These are phyloP conservation scores for Corymbia maculata DNA, from an alignment of 345 rosid species.

Conservation along the genomic window DNA sequence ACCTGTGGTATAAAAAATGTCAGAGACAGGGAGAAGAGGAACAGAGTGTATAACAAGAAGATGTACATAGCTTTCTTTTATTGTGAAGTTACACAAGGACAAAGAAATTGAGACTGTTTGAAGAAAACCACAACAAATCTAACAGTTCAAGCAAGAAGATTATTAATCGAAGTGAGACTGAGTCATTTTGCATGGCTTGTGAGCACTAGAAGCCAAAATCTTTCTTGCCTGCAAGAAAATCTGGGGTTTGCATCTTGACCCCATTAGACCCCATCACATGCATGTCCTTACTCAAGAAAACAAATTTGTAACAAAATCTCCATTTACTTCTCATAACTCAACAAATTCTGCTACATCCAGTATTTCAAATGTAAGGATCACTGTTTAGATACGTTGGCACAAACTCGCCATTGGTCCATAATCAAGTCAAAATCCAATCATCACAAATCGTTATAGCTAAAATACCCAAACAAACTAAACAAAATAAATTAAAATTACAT, in stretches of 20 bases:
- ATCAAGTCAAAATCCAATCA: not conserved
- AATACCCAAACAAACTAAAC: not conserved
- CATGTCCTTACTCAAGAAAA: not conserved
- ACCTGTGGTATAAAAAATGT: constrained; percentile 20
- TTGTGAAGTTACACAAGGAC: not conserved
- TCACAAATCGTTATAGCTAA: not conserved
- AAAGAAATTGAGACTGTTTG: not conserved
- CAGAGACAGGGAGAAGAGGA: not conserved
- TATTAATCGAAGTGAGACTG: not conserved
- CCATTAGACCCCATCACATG: not conserved
- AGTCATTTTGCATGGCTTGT: not conserved
- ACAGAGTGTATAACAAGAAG: not conserved
- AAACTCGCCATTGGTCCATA: not conserved
- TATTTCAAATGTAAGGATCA: not conserved
- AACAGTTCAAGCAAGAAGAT: not conserved
- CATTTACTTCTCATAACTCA: not conserved
- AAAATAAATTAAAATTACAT: not conserved
- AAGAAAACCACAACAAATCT: not conserved
- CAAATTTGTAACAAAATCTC: not conserved
- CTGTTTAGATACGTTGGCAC: not conserved
- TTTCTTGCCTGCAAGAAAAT: not conserved
- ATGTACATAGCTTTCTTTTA: not conserved
- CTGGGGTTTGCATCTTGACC: not conserved
- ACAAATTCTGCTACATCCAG: not conserved
- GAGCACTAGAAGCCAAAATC: not conserved